Conservation (phyloP, 2,329 filamentous ascomycete species). For the Furcasterigmium sp. region DNA sequence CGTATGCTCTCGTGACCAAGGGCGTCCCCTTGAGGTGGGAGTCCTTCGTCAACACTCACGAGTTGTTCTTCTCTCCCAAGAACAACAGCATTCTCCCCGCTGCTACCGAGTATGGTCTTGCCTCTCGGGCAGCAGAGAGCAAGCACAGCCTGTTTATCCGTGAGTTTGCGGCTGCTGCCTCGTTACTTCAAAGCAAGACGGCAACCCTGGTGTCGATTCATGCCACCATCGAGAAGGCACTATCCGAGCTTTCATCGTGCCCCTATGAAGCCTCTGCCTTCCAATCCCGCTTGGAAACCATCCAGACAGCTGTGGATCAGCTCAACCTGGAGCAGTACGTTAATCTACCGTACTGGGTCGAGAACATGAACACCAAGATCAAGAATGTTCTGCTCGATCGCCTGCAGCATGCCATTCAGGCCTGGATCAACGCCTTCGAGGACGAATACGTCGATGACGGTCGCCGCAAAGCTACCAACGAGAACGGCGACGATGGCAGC, state of each 20-base stretch:
- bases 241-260: slow-evolving; percentile 79
- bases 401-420: slow-evolving; percentile 74
- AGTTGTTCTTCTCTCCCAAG: slow-evolving; percentile 64
- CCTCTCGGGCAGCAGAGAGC: slow-evolving; percentile 63
- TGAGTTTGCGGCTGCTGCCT: slow-evolving; percentile 84
- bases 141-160: slow-evolving; percentile 96
- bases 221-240: slow-evolving; percentile 71
- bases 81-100: slow-evolving; percentile 24
- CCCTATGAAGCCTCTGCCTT: slow-evolving; percentile 78
- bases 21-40: slow-evolving; percentile 93
- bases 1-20: slow-evolving; percentile 76
- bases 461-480: slow-evolving; percentile 43
- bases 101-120: slow-evolving; percentile 32
- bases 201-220: slow-evolving; percentile 73
- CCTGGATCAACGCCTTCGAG: slow-evolving; percentile 86
- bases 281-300: slow-evolving; percentile 71
- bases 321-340: slow-evolving; percentile 94
- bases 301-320: slow-evolving; percentile 92
- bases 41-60: slow-evolving; percentile 95
- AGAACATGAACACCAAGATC: slow-evolving; percentile 79
- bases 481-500: slow-evolving; percentile 36
- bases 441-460: slow-evolving; percentile 50
- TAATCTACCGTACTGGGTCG: slow-evolving; percentile 87
- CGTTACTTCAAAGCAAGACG: slow-evolving; percentile 83
- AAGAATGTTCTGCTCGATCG: slow-evolving; percentile 75